A percentile compares a stretch with the other conserved stretches of the same genome.
phyloP scores from a whole-genome alignment of 495 filamentous ascomycete species.

The Hypoxylon crocopeplum region DNA sequence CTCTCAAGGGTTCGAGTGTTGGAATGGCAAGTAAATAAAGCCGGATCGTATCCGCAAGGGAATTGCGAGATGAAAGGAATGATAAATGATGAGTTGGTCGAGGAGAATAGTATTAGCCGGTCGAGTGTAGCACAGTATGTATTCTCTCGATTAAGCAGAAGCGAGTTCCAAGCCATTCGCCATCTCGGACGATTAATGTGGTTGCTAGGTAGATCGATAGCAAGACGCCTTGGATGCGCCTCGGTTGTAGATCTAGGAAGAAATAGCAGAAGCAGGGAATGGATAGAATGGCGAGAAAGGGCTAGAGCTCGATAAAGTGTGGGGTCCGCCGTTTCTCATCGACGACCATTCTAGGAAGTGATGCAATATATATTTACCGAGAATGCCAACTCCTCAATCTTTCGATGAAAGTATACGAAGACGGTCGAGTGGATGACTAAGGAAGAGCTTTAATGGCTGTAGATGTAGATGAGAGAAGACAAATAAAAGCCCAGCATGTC shows the following conservation, averaged over 20 bases:
- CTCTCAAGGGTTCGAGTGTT: conserved; percentile 8
- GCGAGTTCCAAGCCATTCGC: conserved; percentile 13
- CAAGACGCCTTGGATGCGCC: neutral
- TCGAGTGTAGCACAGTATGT: conserved; percentile 2
- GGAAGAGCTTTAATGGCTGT: neutral
- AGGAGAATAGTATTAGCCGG: conserved; percentile 2
- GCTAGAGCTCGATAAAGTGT: too few species aligned
- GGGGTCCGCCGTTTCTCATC: too few species aligned
- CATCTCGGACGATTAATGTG: conserved; percentile 11
- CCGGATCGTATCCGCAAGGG: conserved; percentile 6
- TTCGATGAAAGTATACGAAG: too few species aligned
- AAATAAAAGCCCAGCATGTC: too few species aligned
- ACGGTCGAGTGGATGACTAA: neutral
- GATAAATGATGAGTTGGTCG: neutral
- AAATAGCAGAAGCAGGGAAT: too few species aligned
- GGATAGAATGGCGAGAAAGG: too few species aligned
- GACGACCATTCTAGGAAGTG: too few species aligned
- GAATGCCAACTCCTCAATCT: too few species aligned
- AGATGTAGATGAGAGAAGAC: too few species aligned
- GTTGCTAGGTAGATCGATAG: neutral
- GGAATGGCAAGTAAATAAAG: conserved; percentile 17
- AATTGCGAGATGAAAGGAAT: conserved; percentile 5
- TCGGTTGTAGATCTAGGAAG: too few species aligned
- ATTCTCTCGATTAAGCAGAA: conserved; percentile 18
- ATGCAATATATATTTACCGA: too few species aligned